These are phyloP conservation scores for Leccinum uliginosum DNA, from an alignment of 768 basidiomycete species.

Conservation along the genomic window DNA sequence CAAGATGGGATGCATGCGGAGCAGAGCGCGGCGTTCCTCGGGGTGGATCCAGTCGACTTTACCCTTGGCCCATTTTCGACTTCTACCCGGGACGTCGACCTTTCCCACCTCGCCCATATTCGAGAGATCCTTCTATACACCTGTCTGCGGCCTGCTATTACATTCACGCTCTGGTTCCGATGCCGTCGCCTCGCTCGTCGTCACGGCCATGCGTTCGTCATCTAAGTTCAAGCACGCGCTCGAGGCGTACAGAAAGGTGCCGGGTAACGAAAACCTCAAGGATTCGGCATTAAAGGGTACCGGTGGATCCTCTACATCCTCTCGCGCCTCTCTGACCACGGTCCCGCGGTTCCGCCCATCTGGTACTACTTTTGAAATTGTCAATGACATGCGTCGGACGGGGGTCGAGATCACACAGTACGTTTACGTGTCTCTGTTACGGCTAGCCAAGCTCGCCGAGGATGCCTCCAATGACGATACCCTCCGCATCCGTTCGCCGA, in stretches of 20 bases:
- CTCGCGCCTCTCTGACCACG: conserved; percentile 46
- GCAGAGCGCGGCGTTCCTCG: conserved; percentile 40
- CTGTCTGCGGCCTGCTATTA: conserved; percentile 53
- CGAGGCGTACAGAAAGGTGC: conserved; percentile 48
- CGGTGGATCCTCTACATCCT: conserved; percentile 60
- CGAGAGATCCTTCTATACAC: conserved; percentile 57
- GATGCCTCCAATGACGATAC: conserved; percentile 21
- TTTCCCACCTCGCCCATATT: conserved; percentile 60
- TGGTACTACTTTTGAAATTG: conserved; percentile 65
- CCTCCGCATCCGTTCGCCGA: conserved; percentile 44
- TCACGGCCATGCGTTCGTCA: conserved; percentile 64
- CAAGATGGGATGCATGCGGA: conserved; percentile 53
- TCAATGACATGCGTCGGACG: conserved; percentile 71
- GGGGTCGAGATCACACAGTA: conserved; percentile 53
- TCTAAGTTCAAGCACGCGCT: conserved; percentile 56
- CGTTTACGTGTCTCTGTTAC: conserved; percentile 67
- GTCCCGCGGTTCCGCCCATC: conserved; percentile 36
- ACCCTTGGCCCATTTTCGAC: conserved; percentile 44
- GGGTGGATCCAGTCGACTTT: conserved; percentile 39
- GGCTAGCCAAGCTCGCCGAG: conserved; percentile 44
- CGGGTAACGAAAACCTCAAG: conserved; percentile 22
- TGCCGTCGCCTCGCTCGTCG: conserved; percentile 49
- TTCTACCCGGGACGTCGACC: conserved; percentile 42
- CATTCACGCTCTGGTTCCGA: conserved; percentile 54
- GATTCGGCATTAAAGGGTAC: conserved; percentile 56